These are phyloP conservation scores for Volvox africanus DNA, from an alignment of 139 green algal species.

Conservation along the genomic window DNA sequence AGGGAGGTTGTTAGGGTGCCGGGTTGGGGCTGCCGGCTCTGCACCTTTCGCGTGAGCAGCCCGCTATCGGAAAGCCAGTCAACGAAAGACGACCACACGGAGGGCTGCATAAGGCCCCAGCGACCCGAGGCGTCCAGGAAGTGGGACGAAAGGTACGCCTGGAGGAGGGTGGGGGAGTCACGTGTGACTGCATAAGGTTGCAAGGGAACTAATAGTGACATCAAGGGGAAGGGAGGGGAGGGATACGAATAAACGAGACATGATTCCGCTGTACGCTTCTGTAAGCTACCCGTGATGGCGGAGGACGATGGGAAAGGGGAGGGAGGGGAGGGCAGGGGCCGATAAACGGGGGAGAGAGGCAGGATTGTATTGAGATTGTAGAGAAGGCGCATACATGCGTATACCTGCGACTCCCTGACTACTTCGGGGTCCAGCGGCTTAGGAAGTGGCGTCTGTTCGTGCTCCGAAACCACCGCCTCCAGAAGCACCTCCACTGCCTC, in stretches of 20 bases:
- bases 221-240: background rate
- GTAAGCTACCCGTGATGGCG: background rate
- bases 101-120: slow-evolving; percentile 55
- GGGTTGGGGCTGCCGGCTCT: background rate
- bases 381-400: too few species aligned
- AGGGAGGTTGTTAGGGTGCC: slow-evolving; percentile 55
- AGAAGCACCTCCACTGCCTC: slow-evolving; percentile 64
- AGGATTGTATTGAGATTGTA: background rate
- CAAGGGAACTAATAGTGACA: background rate
- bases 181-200: background rate
- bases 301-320: background rate
- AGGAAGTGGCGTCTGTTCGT: slow-evolving; percentile 49
- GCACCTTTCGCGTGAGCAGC: slow-evolving; percentile 75
- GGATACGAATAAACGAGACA: background rate
- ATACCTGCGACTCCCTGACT: slow-evolving; percentile 51
- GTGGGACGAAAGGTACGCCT: slow-evolving; percentile 52
- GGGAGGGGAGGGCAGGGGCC: background rate
- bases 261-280: background rate
- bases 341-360: background rate
- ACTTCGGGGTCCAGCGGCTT: slow-evolving; percentile 63
- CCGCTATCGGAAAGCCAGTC: slow-evolving; percentile 76
- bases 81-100: slow-evolving; percentile 77
- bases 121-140: slow-evolving; percentile 31
- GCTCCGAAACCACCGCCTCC: slow-evolving; percentile 51
- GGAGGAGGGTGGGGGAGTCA: background rate